phyloP scores from a whole-genome alignment of 768 basidiomycete genomes.

The Pulveroboletus sp. region DNA sequence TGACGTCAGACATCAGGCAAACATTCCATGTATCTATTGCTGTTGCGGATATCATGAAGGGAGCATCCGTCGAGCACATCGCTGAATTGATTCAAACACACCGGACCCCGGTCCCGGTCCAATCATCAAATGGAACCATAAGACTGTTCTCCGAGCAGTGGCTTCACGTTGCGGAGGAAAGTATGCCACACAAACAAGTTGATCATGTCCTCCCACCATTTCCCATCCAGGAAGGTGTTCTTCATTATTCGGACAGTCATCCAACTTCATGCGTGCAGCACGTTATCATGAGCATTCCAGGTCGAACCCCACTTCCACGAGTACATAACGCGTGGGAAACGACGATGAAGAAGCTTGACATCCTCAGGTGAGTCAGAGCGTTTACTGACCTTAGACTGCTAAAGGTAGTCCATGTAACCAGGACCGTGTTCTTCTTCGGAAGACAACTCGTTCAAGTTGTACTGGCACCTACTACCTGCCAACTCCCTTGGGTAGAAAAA shows the following conservation, averaged over 20 bases:
- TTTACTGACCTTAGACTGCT: not conserved
- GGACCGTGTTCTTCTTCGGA: constrained; percentile 32
- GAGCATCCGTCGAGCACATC: constrained; percentile 19
- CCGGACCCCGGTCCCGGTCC: not conserved
- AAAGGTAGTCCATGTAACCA: constrained; percentile 4
- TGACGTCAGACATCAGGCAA: constrained; percentile 23
- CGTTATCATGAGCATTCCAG: constrained; percentile 31
- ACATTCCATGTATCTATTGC: constrained; percentile 15
- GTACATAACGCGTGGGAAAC: constrained; percentile 35
- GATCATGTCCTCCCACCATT: constrained; percentile 37
- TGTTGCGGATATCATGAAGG: constrained; percentile 30
- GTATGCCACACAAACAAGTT: constrained; percentile 3
- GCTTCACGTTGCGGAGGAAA: constrained; percentile 9
- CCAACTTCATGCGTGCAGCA: constrained; percentile 43
- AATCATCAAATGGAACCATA: not conserved
- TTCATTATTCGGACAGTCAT: constrained; percentile 37
- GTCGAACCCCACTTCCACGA: constrained; percentile 13
- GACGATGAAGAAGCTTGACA: constrained; percentile 22
- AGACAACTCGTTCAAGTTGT: constrained; percentile 27
- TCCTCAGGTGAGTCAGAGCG: constrained; percentile 22
- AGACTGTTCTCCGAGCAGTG: constrained; percentile 17
- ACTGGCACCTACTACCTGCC: constrained; percentile 10
- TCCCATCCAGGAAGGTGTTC: constrained; percentile 44
- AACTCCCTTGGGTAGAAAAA: constrained; percentile 17
- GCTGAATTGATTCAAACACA: constrained; percentile 12